Evolutionary conservation across 768 basidiomycete species (phyloP).

Genomic region (Tylopilus rubrobrunneus): DNA sequence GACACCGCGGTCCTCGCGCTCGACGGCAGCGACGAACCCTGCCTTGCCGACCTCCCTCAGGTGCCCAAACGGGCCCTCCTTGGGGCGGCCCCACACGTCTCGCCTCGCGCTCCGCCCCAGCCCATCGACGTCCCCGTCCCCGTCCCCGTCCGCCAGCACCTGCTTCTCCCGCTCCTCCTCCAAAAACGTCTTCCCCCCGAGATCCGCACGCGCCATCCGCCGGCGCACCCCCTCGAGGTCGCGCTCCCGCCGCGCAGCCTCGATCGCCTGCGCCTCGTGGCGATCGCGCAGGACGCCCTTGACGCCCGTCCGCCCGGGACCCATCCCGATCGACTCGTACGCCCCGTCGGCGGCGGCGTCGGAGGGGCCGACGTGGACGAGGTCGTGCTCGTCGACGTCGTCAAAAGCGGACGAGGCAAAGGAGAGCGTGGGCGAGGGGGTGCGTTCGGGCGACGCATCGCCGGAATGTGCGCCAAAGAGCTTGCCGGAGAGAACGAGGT

Average conservation of each 20-base stretch:
- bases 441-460: conserved; percentile 60
- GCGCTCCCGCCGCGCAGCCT: conserved; percentile 47
- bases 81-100: conserved; percentile 46
- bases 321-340: conserved; percentile 74
- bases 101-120: conserved; percentile 18
- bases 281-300: conserved; percentile 86
- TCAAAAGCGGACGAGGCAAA: conserved; percentile 32
- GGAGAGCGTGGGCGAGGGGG: conserved; percentile 48
- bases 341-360: background rate
- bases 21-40: conserved; percentile 72
- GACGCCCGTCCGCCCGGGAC: conserved; percentile 81
- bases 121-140: conserved; percentile 18
- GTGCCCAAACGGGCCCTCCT: conserved; percentile 67
- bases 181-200: conserved; percentile 70
- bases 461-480: conserved; percentile 56
- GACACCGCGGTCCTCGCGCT: conserved; percentile 60
- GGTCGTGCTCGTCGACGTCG: conserved; percentile 22
- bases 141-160: conserved; percentile 36
- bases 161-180: conserved; percentile 68
- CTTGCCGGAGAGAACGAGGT: conserved; percentile 72
- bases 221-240: conserved; percentile 51
- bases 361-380: background rate
- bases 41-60: conserved; percentile 73
- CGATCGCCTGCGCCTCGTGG: conserved; percentile 58
- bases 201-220: conserved; percentile 59